A percentile compares a stretch with the other conserved stretches of the same genome.
Evolutionary conservation across 2,329 filamentous ascomycete species (phyloP).

Genomic region (Tricladium varicosporioides): DNA sequence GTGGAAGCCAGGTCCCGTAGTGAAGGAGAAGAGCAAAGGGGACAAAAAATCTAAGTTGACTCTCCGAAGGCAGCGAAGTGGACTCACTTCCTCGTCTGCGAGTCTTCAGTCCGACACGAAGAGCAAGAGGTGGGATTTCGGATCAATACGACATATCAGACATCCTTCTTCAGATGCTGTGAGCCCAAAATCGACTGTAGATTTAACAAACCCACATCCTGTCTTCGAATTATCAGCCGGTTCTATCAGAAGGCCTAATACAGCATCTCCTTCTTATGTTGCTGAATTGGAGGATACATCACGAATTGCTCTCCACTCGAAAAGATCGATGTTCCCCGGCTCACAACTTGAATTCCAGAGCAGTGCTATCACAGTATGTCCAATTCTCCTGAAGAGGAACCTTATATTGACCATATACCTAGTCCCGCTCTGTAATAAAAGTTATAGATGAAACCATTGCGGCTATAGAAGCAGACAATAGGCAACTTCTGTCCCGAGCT

Average conservation of each 20-base stretch:
- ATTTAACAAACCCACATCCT: conserved; percentile 8
- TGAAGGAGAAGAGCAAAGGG: conserved; percentile 2
- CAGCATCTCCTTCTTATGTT: conserved; percentile 18
- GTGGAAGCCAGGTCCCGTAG: conserved; percentile 8
- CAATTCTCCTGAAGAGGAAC: not conserved
- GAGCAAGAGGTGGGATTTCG: conserved; percentile 19
- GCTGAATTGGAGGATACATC: conserved; percentile 31
- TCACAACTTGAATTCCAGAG: conserved; percentile 9
- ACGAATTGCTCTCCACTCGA: conserved; percentile 8
- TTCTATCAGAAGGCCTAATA: conserved; percentile 5
- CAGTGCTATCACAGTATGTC: conserved; percentile 7
- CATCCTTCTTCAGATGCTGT: conserved; percentile 18
- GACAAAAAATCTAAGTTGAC: conserved; percentile 7
- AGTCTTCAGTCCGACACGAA: conserved; percentile 20
- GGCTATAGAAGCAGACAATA: conserved; percentile 28
- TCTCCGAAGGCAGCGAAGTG: conserved; percentile 6
- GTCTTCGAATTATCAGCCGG: conserved; percentile 24
- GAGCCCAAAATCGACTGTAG: conserved; percentile 24
- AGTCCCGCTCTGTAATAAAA: conserved; percentile 25
- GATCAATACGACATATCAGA: conserved; percentile 15
- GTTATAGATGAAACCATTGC: conserved; percentile 27
- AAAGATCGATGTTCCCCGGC: conserved; percentile 12
- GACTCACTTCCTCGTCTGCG: not conserved
- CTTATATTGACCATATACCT: not conserved
- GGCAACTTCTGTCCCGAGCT: conserved; percentile 22